Evolutionary conservation across 2,329 filamentous ascomycete species (phyloP).

Genomic region (Aspergillus intermedius): DNA sequence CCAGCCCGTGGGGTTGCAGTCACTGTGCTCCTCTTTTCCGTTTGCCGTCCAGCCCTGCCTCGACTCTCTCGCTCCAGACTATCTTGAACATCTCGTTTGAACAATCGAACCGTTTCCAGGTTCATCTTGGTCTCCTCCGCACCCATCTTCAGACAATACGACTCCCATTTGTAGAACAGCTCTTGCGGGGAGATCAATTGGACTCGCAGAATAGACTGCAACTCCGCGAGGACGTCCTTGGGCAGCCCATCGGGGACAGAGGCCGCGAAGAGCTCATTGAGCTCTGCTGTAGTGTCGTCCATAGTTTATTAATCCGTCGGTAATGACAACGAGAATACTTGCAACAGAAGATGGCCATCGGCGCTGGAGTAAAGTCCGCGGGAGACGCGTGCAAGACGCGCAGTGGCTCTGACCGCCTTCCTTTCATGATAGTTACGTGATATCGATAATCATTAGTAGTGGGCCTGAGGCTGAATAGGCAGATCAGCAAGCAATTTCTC

Average conservation of each 20-base stretch:
- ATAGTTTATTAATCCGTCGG: constrained; percentile 25
- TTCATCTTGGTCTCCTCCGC: constrained; percentile 66
- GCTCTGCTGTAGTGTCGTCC: constrained; percentile 46
- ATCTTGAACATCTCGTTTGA: constrained; percentile 85
- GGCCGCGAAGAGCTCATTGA: constrained; percentile 55
- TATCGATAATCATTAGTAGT: background rate
- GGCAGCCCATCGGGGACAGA: constrained; percentile 55
- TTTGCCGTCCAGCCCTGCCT: constrained; percentile 53
- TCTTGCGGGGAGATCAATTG: constrained; percentile 78
- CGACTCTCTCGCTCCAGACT: constrained; percentile 70
- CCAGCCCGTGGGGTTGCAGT: constrained; percentile 54
- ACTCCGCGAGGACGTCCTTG: constrained; percentile 69
- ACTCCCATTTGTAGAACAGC: constrained; percentile 98
- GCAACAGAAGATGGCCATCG: background rate
- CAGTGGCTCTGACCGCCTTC: constrained; percentile 5
- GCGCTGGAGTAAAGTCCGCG: background rate
- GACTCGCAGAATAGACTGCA: constrained; percentile 78
- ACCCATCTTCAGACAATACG: constrained; percentile 92
- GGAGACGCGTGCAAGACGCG: constrained; percentile 10
- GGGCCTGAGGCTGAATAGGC: background rate
- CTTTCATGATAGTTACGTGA: background rate
- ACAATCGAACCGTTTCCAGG: constrained; percentile 63
- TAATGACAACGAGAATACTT: background rate
- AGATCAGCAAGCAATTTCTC: background rate
- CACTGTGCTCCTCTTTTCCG: constrained; percentile 57